Evolutionary conservation across 1,284 basidiomycete species (phyloP).

Genomic region (Pascua guehoae): DNA sequence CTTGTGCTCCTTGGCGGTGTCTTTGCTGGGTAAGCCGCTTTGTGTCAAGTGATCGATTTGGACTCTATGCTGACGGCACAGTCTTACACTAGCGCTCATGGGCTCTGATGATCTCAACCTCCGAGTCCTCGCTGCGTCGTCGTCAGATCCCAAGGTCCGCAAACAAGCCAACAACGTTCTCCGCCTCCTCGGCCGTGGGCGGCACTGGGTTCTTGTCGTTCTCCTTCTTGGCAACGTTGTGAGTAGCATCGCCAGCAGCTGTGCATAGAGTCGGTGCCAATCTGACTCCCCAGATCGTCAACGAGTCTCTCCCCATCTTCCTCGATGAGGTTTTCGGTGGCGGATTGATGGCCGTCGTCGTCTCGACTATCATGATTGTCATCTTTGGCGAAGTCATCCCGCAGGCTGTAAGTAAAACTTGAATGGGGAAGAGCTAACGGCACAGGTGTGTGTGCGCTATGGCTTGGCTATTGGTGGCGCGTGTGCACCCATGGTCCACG

Average conservation of each 20-base stretch:
- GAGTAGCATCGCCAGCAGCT: constrained; percentile 39
- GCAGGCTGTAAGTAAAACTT: constrained; percentile 48
- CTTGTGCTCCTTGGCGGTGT: constrained; percentile 76
- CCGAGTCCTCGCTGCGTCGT: constrained; percentile 75
- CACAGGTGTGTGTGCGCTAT: constrained; percentile 81
- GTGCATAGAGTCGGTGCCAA: background rate
- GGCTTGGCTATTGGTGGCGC: constrained; percentile 87
- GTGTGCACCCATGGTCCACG: constrained; percentile 72
- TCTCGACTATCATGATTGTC: constrained; percentile 77
- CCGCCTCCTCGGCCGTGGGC: constrained; percentile 69
- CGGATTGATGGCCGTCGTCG: constrained; percentile 72
- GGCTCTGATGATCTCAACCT: constrained; percentile 90
- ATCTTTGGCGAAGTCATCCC: constrained; percentile 79
- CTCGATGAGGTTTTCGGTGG: constrained; percentile 82
- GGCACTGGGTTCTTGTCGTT: constrained; percentile 93
- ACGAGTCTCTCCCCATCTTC: constrained; percentile 87
- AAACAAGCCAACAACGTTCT: constrained; percentile 71
- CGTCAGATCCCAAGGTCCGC: constrained; percentile 65
- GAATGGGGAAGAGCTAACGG: background rate
- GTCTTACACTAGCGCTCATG: constrained; percentile 86
- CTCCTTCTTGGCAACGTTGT: constrained; percentile 81
- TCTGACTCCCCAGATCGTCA: constrained; percentile 60
- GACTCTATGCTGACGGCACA: constrained; percentile 15
- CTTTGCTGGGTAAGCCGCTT: constrained; percentile 69
- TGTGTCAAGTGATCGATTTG: too few relatives aligned